Conservation (phyloP, 139 green algal genomes). For the Coelastrella sp. region DNA sequence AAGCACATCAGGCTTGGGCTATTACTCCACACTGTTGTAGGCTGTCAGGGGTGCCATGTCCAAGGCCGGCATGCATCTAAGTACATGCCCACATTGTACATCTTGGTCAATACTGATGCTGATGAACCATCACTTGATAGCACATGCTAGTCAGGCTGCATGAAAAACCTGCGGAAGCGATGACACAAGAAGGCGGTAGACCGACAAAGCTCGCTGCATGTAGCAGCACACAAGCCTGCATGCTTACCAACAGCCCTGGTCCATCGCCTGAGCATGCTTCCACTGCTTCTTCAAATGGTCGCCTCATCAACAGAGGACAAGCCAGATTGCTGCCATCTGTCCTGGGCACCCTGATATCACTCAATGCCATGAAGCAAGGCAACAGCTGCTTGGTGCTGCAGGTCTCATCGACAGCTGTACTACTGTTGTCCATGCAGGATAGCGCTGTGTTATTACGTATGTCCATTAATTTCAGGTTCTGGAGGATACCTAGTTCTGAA, state of each 20-base stretch:
- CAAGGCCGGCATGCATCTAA: no score
- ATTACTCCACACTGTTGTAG: no score
- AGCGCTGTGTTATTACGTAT: neutral
- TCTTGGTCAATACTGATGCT: neutral
- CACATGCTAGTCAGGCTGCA: no score
- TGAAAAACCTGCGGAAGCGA: no score
- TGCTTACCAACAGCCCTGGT: neutral
- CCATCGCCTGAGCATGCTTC: neutral
- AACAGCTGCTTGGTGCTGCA: neutral
- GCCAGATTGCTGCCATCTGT: constrained; percentile 10
- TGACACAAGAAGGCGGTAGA: no score
- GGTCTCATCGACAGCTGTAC: no score
- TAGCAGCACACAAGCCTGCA: no score
- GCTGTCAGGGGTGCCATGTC: no score
- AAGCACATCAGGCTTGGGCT: no score
- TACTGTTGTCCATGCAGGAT: neutral
- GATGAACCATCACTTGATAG: neutral
- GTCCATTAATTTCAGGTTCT: neutral
- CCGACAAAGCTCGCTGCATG: no score
- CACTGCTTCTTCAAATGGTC: neutral
- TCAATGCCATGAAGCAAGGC: constrained; percentile 42
- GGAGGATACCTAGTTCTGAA: neutral
- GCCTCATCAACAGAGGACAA: neutral
- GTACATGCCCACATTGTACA: no score
- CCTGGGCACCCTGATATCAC: neutral